Evolutionary conservation across 345 rosid species (phyloP).

Genomic region (Populus euphratica): DNA sequence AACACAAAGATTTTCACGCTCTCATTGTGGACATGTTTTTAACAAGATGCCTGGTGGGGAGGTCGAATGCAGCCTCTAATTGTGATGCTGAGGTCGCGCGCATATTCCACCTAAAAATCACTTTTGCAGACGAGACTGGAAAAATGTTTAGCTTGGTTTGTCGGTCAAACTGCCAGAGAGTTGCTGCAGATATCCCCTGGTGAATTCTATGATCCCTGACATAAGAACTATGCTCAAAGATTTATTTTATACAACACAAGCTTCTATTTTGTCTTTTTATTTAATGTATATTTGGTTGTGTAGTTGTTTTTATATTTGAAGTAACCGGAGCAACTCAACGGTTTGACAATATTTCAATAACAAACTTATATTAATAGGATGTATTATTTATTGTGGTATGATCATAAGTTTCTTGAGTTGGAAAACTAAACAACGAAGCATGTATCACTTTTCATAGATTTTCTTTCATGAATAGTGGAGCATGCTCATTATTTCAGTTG

Average conservation of each 20-base stretch:
- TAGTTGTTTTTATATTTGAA: too few species aligned
- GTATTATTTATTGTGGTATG: too few species aligned
- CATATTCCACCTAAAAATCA: conserved; percentile 62
- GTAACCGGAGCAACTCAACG: too few species aligned
- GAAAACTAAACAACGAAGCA: too few species aligned
- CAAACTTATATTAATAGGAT: too few species aligned
- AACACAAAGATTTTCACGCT: conserved; percentile 53
- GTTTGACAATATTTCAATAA: too few species aligned
- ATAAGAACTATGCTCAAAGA: conserved; percentile 31
- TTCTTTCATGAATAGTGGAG: too few species aligned
- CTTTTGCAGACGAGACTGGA: conserved; percentile 58
- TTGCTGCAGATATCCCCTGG: conserved; percentile 82
- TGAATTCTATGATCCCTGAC: conserved; percentile 82
- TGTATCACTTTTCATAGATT: too few species aligned
- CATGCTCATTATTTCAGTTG: too few species aligned
- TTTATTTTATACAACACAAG: not conserved
- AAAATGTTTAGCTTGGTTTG: conserved; percentile 67
- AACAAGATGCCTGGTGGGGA: conserved; percentile 37
- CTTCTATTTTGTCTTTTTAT: not conserved
- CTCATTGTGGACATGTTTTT: conserved; percentile 64
- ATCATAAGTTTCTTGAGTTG: too few species aligned
- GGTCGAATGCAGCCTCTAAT: conserved; percentile 58
- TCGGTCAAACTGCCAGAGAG: conserved; percentile 80
- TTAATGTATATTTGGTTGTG: too few species aligned
- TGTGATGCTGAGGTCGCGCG: conserved; percentile 50